Conservation (phyloP, 164 flowering plant genomes). For the Magnolia sinica region DNA sequence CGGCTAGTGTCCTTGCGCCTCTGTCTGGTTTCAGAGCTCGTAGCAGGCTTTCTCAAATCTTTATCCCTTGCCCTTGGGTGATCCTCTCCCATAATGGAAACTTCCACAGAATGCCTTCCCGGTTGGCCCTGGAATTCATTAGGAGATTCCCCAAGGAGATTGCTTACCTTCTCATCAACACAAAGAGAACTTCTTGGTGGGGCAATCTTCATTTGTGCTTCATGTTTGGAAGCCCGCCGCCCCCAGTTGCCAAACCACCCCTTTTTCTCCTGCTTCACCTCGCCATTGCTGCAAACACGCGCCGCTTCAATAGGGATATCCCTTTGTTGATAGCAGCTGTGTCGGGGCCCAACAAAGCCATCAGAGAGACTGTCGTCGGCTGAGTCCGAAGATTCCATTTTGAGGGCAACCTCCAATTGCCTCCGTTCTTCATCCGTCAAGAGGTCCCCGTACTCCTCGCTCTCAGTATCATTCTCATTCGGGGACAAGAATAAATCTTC, state of each 20-base stretch:
- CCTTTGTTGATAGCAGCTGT: slow-evolving; percentile 64
- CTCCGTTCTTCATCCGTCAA: slow-evolving; percentile 80
- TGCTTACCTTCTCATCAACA: slow-evolving; percentile 76
- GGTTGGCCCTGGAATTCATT: slow-evolving; percentile 46
- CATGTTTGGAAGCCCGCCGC: slow-evolving; percentile 52
- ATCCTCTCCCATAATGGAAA: slow-evolving; percentile 52
- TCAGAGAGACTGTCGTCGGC: slow-evolving; percentile 34
- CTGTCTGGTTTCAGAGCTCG: slow-evolving; percentile 37
- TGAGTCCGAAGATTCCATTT: slow-evolving; percentile 55
- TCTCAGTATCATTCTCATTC: slow-evolving; percentile 68
- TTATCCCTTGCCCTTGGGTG: slow-evolving; percentile 44
- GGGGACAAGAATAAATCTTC: slow-evolving; percentile 61
- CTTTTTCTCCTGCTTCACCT: slow-evolving; percentile 63
- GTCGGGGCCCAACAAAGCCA: slow-evolving; percentile 56
- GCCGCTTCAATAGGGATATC: slow-evolving; percentile 63
- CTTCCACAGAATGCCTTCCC: slow-evolving; percentile 78
- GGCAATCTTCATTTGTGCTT: slow-evolving; percentile 41
- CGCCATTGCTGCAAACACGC: slow-evolving; percentile 46
- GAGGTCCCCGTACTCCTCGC: slow-evolving; percentile 57
- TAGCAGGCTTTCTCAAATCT: slow-evolving; percentile 35
- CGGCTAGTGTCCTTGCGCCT: slow-evolving; percentile 58
- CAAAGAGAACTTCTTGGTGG: slow-evolving; percentile 81
- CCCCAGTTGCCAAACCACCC: slow-evolving; percentile 93
- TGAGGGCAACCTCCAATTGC: slow-evolving; percentile 81
- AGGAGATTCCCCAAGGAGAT: slow-evolving; percentile 71